Base-by-base conservation (phyloP, 2,329 filamentous ascomycete genomes). In the Alternaria longipes region DNA sequence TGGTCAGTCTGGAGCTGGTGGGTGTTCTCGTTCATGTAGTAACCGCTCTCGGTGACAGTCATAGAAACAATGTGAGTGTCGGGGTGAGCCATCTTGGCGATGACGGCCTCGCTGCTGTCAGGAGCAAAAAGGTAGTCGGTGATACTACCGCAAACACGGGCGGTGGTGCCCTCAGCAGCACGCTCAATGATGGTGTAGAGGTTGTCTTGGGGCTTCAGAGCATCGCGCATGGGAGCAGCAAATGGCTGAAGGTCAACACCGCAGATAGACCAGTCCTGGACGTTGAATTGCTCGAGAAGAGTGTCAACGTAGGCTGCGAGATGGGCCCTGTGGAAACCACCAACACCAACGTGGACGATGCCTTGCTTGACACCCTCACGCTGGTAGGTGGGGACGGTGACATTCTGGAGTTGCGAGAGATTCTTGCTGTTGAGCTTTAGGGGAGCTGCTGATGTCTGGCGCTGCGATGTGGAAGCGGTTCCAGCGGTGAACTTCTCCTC, bases 1-100 rank as follows among this genome's bases (percentile, higher is more conserved):
- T 74, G 64, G n/a, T 70, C 67, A 16, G 63, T 59, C 38, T 66
- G 61, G 26, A 74, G 66, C 62, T 74, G 60, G 51, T 72, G 71
- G 36, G 71, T 72, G 62, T 72, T 74, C 64, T 74, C 71, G 60
- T 74, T 74, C 62, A 69, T 65, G 55, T 69, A 74, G 60, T 74
- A 74, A 8, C 71, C 71, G 55, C 70, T 72, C 64, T 74, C 71
- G 5, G 71, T 74, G 26, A 74, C 68, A 24, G 71, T 74, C 71
- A 74, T 63, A 26, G 71, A 74, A 38, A 74, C 71, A 28, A 74
- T 74, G 62, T 74, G 68, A 6, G 71, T 74, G 56, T 74, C 70
- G 36, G 68, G 60, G 57, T 71, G 65, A 9, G 71, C 71, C 71
- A 74, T 72, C 63, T 74, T 74, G 24, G 67, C 70, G 24, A 74